Base-by-base conservation (phyloP, 768 basidiomycete genomes). In the Leccinum longicurvipes region DNA sequence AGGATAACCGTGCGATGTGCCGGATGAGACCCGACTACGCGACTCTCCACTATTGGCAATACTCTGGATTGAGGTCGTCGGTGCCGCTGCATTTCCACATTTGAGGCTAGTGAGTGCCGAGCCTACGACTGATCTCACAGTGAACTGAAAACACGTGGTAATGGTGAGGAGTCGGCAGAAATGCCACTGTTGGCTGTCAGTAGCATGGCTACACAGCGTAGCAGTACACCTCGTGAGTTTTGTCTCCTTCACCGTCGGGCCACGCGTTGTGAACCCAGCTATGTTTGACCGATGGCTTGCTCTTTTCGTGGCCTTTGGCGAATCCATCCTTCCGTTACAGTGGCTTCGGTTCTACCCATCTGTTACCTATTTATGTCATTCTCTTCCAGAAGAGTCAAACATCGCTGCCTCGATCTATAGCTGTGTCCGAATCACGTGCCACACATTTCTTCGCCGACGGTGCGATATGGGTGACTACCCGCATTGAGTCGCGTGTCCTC, bases 161-260 rank as follows among this genome's bases (percentile, higher is more conserved):
- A 27, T 27, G 51, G 41, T n/a, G 31, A 27, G n/a, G 29, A 27
- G 32, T 44, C 11, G 17, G 32, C n/a, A 42, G 21, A 15, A 41
- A 25, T 27, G 49, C 49, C 32, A 34, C 36, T 14, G 12, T 27
- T 9, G 42, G 12, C 19, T 14, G 42, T 23, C 14, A 23, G 6
- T 23, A 5, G 42, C 45, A 46, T 17, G 23, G 45, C 24, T 4
- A 15, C 36, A 39, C 21, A 23, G 41, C 42, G 21, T 15, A 44
- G n/a, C n/a, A n/a, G 21, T 44, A 44, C 14, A 25, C 34, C 51
- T 54, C 44, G 53, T n/a, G 54, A 55, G 48, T 39, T n/a, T 11
- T n/a, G 45, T 25, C 17, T 25, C 45, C 45, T 46, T 25, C 6
- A 25, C 21, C 10, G 12, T 31, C 24, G 12, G 36, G 50, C 21